phyloP scores from a whole-genome alignment of 257 asterid genomes.

The Paraleonurus japonicus region DNA sequence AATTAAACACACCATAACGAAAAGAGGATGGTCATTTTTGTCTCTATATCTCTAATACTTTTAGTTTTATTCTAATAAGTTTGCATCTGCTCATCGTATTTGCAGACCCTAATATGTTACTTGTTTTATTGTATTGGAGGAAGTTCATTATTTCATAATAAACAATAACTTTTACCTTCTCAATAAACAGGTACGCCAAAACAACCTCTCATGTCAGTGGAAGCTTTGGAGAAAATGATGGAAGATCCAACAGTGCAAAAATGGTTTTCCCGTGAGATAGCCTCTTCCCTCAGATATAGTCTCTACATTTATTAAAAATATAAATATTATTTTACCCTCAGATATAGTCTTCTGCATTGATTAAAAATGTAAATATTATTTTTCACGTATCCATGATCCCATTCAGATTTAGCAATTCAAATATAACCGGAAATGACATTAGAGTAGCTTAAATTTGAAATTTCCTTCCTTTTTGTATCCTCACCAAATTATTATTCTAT shows the following conservation, averaged over 20 bases:
- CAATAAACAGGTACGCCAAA: conserved; percentile 41
- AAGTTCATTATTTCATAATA: neutral
- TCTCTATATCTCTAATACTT: neutral
- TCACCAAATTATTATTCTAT: neutral
- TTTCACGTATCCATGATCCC: neutral
- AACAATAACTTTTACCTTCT: conserved; percentile 16
- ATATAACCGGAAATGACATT: neutral
- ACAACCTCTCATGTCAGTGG: conserved; percentile 72
- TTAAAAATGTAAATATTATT: neutral
- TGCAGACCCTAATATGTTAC: neutral
- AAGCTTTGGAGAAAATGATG: conserved; percentile 98
- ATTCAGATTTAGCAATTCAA: neutral
- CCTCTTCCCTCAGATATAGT: conserved; percentile 8
- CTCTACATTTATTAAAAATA: neutral
- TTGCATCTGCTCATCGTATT: neutral
- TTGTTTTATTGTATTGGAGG: neutral
- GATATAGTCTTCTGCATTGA: neutral
- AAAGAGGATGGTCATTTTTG: neutral
- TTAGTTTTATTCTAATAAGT: neutral
- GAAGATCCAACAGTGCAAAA: conserved; percentile 96
- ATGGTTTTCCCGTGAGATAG: conserved; percentile 95
- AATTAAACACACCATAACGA: too few species aligned
- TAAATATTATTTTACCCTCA: neutral
- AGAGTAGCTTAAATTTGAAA: neutral
- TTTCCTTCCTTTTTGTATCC: neutral